Evolutionary conservation across 371 early-diverging fungal species (phyloP).

Genomic region (Syncephalastrum contaminatum): DNA sequence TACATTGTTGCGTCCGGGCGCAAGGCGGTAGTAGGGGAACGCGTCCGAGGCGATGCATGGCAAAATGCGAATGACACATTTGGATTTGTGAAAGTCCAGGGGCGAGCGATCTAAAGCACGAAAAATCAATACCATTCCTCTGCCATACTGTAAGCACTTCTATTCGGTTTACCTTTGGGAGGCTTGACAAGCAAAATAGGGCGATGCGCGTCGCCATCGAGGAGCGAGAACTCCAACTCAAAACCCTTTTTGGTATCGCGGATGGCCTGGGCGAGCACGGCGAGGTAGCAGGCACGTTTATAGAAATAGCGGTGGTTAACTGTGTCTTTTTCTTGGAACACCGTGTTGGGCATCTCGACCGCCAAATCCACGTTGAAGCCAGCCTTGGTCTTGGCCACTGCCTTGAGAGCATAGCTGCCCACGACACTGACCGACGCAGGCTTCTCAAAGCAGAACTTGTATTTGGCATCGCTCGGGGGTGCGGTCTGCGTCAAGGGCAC

Average conservation of each 20-base stretch:
- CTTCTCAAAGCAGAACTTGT: slow-evolving; percentile 74
- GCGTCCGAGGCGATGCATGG: slow-evolving; percentile 64
- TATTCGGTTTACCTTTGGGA: slow-evolving; percentile 41
- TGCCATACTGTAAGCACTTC: too few relatives aligned
- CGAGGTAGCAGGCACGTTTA: slow-evolving; percentile 92
- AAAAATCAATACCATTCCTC: not conserved
- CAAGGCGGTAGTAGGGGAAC: slow-evolving; percentile 71
- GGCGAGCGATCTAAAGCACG: slow-evolving; percentile 51
- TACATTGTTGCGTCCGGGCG: slow-evolving; percentile 83
- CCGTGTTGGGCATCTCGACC: slow-evolving; percentile 86
- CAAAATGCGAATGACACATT: slow-evolving; percentile 76
- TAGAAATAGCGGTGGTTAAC: slow-evolving; percentile 93
- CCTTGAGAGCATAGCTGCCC: slow-evolving; percentile 87
- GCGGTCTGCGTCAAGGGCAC: slow-evolving; percentile 79
- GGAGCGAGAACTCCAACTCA: slow-evolving; percentile 54
- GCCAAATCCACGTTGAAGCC: slow-evolving; percentile 87
- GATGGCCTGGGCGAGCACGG: slow-evolving; percentile 60
- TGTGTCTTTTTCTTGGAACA: slow-evolving; percentile 92
- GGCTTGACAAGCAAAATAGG: slow-evolving; percentile 75
- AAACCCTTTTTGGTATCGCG: slow-evolving; percentile 54
- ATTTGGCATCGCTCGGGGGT: slow-evolving; percentile 67
- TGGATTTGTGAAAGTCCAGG: slow-evolving; percentile 57
- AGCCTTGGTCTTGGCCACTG: slow-evolving; percentile 58
- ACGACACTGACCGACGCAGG: slow-evolving; percentile 81
- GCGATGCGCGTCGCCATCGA: slow-evolving; percentile 73